Evolutionary conservation across 192 early-diverging fungal genomes (phyloP).

Genomic region (Allomyces macrogynus): DNA sequence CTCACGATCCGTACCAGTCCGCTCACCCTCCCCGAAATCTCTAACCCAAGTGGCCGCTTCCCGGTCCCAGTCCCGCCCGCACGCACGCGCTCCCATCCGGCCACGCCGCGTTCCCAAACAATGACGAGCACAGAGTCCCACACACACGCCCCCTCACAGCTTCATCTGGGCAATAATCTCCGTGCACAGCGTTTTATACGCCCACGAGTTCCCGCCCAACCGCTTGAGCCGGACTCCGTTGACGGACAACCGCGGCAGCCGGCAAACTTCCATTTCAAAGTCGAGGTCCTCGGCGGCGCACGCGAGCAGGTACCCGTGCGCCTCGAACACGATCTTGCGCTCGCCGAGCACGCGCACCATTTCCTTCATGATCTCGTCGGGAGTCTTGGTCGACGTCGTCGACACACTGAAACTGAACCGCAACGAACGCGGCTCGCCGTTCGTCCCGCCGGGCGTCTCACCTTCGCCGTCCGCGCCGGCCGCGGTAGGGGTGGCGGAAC

Average conservation of each 20-base stretch:
- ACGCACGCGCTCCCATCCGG: too few relatives aligned
- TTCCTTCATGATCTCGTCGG: conserved; percentile 25
- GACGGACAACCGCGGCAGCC: conserved; percentile 24
- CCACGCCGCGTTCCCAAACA: too few relatives aligned
- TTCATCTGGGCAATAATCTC: conserved; percentile 29
- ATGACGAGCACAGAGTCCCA: too few relatives aligned
- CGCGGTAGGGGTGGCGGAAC: background rate
- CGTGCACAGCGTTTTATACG: conserved; percentile 33
- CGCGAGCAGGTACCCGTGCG: conserved; percentile 10
- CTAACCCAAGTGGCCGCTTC: too few relatives aligned
- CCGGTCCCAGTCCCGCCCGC: too few relatives aligned
- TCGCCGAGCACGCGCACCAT: conserved; percentile 21
- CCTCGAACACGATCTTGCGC: conserved; percentile 10
- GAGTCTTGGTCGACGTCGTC: conserved; percentile 35
- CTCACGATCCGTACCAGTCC: too few relatives aligned
- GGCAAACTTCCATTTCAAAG: conserved; percentile 43
- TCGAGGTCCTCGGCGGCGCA: conserved; percentile 22
- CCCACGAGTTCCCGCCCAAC: conserved; percentile 31
- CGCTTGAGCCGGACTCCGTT: conserved; percentile 34
- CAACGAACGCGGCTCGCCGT: background rate
- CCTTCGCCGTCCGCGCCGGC: background rate
- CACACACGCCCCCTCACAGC: conserved; percentile 9
- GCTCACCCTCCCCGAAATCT: too few relatives aligned
- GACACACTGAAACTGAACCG: conserved; percentile 1
- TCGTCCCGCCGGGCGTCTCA: background rate